Evolutionary conservation across 768 basidiomycete genomes (phyloP), one percentile per base, ranked within the genome.

Genomic region (Gymnopilus dilepis): DNA sequence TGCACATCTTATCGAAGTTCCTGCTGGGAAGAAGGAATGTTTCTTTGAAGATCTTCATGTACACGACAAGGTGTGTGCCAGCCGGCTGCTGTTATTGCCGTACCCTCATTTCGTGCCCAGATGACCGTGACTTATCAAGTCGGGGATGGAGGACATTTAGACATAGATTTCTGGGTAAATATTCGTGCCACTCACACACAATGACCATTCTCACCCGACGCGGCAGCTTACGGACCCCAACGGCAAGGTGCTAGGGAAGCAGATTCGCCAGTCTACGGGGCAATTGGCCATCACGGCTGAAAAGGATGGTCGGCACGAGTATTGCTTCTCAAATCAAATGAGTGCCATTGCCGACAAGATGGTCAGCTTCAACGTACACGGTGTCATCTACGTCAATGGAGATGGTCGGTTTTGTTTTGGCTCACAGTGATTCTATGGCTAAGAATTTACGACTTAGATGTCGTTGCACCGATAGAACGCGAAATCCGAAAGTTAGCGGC

Each of bases 81-180:
- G 42, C 38, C 45, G 19, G 62, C 24, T 17, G 51, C 15, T 22
- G 15, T 21, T 48, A 8, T 56, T 30, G 57, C 55, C 22, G 65
- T 65, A 40, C 58, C 19, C 31, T 45, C 6, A 61, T 28, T 28
- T 24, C 37, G 13, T 15, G 17, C 40, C 12, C 69, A 98, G 96
- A 99, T 99, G 97, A 97, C 97, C 24, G 92, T 99, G 52, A 97
- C 97, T 38, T 99, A 99, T 73, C 97, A 99, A 83, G 97, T 99
- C 6, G 96, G 94, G 55, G 95, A 94, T 43, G 97, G 97, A 24
- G 97, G 97, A 0, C 93, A 98, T 72, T 77, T 99, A 52, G 97
- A 99, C 76, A 94, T 99, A 61, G 97, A 99, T 76, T 99, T 99
- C 73, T 97, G 90, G 91, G 95, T 97, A 65, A 69, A 77, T 71